Conservation (phyloP, 2,329 filamentous ascomycete species). For the Fusarium sp. region DNA sequence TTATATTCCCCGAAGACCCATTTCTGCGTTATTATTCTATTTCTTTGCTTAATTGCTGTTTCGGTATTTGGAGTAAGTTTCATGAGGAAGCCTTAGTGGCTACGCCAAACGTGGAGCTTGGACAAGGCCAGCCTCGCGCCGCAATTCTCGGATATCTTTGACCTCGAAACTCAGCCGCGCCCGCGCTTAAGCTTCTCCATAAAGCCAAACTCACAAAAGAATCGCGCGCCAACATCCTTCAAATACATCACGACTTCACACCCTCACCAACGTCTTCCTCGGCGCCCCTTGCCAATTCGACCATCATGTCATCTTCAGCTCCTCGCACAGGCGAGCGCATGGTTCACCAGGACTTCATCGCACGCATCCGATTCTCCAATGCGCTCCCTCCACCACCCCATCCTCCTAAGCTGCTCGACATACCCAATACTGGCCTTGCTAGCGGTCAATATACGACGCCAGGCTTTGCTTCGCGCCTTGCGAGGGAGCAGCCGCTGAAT, state of each 20-base stretch:
- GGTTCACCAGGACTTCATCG: constrained; percentile 95
- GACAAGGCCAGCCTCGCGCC: constrained; percentile 39
- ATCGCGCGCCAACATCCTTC: background rate
- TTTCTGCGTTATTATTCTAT: background rate
- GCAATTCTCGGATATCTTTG: constrained; percentile 36
- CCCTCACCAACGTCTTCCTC: background rate
- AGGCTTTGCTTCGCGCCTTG: constrained; percentile 87
- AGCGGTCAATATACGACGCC: constrained; percentile 90
- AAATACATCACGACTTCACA: constrained; percentile 1
- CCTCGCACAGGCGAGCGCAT: constrained; percentile 64
- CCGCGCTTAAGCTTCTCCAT: constrained; percentile 35
- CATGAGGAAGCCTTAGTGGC: background rate
- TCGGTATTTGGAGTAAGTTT: background rate
- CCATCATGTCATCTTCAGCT: constrained; percentile 36
- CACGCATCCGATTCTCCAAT: constrained; percentile 94
- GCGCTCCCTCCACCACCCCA: constrained; percentile 92
- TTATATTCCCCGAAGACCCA: background rate
- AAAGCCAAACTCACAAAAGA: constrained; percentile 10
- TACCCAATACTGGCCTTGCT: constrained; percentile 90
- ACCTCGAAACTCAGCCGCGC: constrained; percentile 33
- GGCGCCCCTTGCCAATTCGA: constrained; percentile 25
- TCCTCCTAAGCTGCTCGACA: constrained; percentile 95
- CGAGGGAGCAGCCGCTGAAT: constrained; percentile 91
- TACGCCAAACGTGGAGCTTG: constrained; percentile 25
- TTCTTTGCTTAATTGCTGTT: background rate